A percentile compares a stretch with the other conserved stretches of the same genome.
Evolutionary conservation across 2,329 filamentous ascomycete species (phyloP).

Genomic region (Curvularia spicifera): DNA sequence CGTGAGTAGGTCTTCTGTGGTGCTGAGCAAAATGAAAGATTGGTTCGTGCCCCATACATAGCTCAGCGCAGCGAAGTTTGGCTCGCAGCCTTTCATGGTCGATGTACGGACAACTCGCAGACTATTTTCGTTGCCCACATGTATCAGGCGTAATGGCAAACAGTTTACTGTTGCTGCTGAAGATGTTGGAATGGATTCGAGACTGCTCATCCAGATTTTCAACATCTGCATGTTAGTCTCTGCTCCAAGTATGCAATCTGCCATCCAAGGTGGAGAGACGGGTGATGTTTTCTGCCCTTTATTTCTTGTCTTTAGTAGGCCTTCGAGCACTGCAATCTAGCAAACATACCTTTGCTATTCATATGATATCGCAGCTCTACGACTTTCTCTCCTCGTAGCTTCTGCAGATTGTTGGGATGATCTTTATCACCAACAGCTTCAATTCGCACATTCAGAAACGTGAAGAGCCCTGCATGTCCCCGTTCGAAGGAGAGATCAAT

Average conservation of each 20-base stretch:
- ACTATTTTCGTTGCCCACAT: background rate
- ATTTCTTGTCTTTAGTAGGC: background rate
- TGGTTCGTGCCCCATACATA: conserved; percentile 16
- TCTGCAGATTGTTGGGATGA: conserved; percentile 1
- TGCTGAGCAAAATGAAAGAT: conserved; percentile 6
- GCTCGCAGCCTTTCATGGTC: background rate
- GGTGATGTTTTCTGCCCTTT: background rate
- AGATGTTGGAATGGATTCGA: background rate
- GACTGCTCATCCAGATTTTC: background rate
- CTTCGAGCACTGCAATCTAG: background rate
- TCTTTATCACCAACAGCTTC: conserved; percentile 2
- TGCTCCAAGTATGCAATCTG: background rate
- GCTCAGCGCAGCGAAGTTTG: conserved; percentile 12
- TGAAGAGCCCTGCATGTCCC: conserved; percentile 9
- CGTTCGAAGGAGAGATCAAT: conserved; percentile 13
- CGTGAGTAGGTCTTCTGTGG: background rate
- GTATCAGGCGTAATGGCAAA: conserved; percentile 3
- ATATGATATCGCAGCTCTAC: conserved; percentile 1
- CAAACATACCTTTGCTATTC: background rate
- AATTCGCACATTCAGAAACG: conserved; percentile 12
- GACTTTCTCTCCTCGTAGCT: background rate
- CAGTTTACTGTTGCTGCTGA: background rate
- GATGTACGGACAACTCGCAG: background rate
- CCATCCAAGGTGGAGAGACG: background rate
- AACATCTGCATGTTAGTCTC: background rate